Conservation (phyloP, 805 yeast genomes). For the Candida ovalis region DNA sequence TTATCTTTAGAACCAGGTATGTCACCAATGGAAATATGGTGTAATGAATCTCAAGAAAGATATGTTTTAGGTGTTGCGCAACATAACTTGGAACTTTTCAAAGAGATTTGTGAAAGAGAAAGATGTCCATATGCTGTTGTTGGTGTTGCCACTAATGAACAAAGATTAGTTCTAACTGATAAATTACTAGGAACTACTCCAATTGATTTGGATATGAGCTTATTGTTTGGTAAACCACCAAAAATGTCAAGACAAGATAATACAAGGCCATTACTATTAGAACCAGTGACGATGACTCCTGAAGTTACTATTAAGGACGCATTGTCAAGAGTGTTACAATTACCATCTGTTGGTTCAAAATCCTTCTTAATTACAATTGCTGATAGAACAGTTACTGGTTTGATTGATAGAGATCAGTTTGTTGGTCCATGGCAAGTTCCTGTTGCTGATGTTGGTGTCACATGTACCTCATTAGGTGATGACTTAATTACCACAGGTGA, state of each 20-base stretch:
- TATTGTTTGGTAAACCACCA: constrained; percentile 95
- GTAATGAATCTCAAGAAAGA: constrained; percentile 98
- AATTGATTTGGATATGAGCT: constrained; percentile 92
- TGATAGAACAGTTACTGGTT: constrained; percentile 95
- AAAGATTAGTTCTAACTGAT: constrained; percentile 79
- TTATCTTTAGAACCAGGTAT: constrained; percentile 92
- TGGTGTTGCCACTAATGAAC: constrained; percentile 87
- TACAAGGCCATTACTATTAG: constrained; percentile 55
- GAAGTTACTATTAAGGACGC: constrained; percentile 55
- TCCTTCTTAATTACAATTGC: constrained; percentile 95
- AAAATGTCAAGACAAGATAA: constrained; percentile 78
- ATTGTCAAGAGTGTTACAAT: constrained; percentile 71
- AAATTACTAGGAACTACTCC: constrained; percentile 75
- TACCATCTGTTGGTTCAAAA: constrained; percentile 95
- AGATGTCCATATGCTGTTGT: constrained; percentile 96
- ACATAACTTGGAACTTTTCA: constrained; percentile 66
- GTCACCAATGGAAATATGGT: constrained; percentile 99
- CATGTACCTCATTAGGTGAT: constrained; percentile 84
- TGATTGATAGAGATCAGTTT: constrained; percentile 95
- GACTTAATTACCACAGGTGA: constrained; percentile 79
- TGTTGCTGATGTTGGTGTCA: constrained; percentile 96
- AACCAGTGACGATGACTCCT: constrained; percentile 29
- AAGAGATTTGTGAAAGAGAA: constrained; percentile 85
- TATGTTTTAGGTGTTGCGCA: constrained; percentile 91
- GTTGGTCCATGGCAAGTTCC: constrained; percentile 99